Base-by-base conservation (phyloP, 139 green algal genomes). In the Chlorella sp. region DNA sequence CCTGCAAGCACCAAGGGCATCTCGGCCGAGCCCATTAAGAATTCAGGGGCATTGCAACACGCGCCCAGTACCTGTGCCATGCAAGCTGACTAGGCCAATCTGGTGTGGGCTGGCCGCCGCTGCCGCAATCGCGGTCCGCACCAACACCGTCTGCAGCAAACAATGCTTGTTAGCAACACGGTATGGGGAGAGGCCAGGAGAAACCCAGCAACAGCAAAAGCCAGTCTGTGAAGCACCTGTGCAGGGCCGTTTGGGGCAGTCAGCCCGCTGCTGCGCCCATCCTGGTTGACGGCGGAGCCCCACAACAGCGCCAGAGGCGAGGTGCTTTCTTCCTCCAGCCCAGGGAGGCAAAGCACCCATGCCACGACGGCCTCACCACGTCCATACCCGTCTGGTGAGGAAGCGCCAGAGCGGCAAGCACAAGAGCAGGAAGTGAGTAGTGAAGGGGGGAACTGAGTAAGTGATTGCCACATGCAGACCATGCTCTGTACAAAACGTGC, bases 251-350 rank as follows among this genome's bases (percentile, higher is more conserved):
- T 89, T 0, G 92, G 91, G 2, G 93, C 93, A 9, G 71, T 77
- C 2, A 77, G 31, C 4, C 59, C 43, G 12, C 43, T 77, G 59
- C 55, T 69, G 19, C 93, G 87, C 11, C 94, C 94, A 63, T 94
- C 92, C 76, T 97, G 92, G 73, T 97, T 97, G 9, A 96, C 89
- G 2, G 89, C 81, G 1, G 87, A 86, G 5, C 59, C 71, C 56
- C 29, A 59, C 0, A 95, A 42, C 53, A 92, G 62, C 3, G 78
- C 83, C 33, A 84, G 60, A 1, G 46, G 29, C 5, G 29, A 5
- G n/a, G n/a, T n/a, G n/a, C n/a, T n/a, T n/a, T n/a, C n/a, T n/a
- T n/a, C n/a, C n/a, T n/a, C n/a, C n/a, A n/a, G n/a, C n/a, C 36
- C 68, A 31, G 50, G 50, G n/a, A 0, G 6, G 36, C 68, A 36